Evolutionary conservation across 257 asterid species (phyloP), one percentile per base, ranked within the genome.

Genomic region (Galeopsis tetrahit): DNA sequence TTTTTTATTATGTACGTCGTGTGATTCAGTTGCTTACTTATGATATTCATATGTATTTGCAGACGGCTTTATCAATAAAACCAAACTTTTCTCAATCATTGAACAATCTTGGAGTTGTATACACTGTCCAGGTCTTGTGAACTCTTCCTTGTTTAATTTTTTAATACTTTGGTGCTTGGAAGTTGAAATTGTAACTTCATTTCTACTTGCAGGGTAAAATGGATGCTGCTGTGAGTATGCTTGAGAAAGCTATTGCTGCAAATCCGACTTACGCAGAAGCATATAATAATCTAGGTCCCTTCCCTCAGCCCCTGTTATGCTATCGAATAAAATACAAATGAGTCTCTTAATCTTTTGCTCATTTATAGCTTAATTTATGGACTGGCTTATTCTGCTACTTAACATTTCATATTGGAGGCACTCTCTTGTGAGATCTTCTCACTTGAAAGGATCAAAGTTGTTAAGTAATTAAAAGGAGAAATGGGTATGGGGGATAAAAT

Each of bases 201-300:
- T 63, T 66, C 58, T 69, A 65, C 65, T 57, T 61, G 59, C 88
- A 95, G 99, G 99, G 99, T 55, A 95, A 95, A 90, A 92, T 95
- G 96, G 99, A 92, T 85, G 97, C 96, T 76, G 98, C 99, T 66
- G 96, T 96, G 6, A 86, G 87, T 87, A 90, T 95, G 97, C 89
- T 95, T 79, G 96, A 95, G 85, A 95, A 92, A 83, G 98, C 99
- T 76, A 95, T 95, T 76, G 86, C 84, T 69, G 98, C 99, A 46
- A 95, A 95, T 77, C 99, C 99, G n/a, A 87, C 96, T 64, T 95
- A 95, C 81, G 99, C 99, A n/a, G 99, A 95, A 81, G 99, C 99
- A 62, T 95, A 95, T 71, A 95, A 95, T 74, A 95, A 95, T 79
- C 80, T 95, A 89, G 99, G 99, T 95, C 70, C 69, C 55, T 77